Percentiles rank a stretch among this genome's conserved stretches.
These are phyloP conservation scores for Cnidoscolus chayamansa DNA, from an alignment of 441 rosid species.

Conservation along the genomic window DNA sequence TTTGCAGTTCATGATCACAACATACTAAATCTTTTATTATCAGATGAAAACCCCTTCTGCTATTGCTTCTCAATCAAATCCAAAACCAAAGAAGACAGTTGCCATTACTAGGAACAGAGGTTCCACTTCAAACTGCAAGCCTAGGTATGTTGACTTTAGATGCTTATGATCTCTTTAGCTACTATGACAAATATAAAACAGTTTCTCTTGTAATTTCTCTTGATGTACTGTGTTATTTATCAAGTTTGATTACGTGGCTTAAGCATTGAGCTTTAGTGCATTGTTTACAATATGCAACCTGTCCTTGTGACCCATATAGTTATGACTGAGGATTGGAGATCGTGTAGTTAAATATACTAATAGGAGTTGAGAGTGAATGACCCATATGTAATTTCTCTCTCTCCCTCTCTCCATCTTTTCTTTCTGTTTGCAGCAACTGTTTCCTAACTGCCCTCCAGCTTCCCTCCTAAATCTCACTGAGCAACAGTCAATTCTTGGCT, in stretches of 20 bases:
- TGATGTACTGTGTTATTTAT: not conserved
- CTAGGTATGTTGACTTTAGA: conserved; percentile 41
- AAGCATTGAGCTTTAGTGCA: not conserved
- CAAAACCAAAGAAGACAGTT: conserved; percentile 56
- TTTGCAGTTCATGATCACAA: conserved; percentile 6
- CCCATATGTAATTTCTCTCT: too few relatives aligned
- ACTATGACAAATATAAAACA: not conserved
- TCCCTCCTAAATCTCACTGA: too few relatives aligned
- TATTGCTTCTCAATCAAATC: conserved; percentile 36
- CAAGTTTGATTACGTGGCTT: not conserved
- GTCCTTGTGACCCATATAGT: not conserved
- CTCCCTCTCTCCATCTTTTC: too few relatives aligned
- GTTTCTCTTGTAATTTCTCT: not conserved
- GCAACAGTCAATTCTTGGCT: too few relatives aligned
- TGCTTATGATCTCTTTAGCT: not conserved
- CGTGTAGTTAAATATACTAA: too few relatives aligned
- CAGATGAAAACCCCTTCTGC: conserved; percentile 43
- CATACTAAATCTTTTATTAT: conserved; percentile 15
- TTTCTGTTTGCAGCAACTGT: too few relatives aligned
- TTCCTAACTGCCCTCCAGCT: too few relatives aligned
- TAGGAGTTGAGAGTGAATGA: too few relatives aligned
- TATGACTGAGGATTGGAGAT: too few relatives aligned
- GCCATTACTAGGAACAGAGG: conserved; percentile 49
- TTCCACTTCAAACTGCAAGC: conserved; percentile 61
- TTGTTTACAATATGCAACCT: not conserved